Evolutionary conservation across 2,329 filamentous ascomycete genomes (phyloP), one percentile per base, ranked within the genome.

Genomic region (Xylaria sp.): DNA sequence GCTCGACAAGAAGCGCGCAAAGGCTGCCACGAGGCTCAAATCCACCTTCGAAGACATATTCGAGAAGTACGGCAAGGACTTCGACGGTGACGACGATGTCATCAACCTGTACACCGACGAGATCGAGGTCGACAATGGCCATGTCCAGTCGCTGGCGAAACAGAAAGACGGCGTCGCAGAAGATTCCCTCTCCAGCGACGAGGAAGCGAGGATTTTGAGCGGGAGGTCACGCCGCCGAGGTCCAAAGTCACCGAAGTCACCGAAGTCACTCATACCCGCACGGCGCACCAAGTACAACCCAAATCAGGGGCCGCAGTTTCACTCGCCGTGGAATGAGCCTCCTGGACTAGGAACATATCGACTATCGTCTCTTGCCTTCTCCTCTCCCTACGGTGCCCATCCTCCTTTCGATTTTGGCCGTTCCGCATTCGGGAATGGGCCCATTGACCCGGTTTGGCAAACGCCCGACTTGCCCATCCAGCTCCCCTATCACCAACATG

Each of bases 71-170:
- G 88, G 84, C 54, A 88, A 83, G 66, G 90, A 97, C 73, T 97
- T 97, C 71, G 87, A 87, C 1, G 90, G 88, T 4, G 83, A 94
- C 52, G 93, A 90, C 55, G 94, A 98, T 75, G 93, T 97, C 77
- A 93, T 98, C 70, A 92, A 98, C 75, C 81, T 97, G 58, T 81
- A 82, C 51, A 94, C 91, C 0, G 93, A 92, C 55, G 82, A 91
- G 60, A 87, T 98, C 47, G 83, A 96, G n/a, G 88, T 97, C 58
- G 85, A 98, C 75, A 95, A 97, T 80, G 94, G 95, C 0, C 95
- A 98, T 77, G 75, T 97, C 54, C 74, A 84, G 52, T 83, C 66
- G 80, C 85, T 77, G 72, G 61, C 71, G 13, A 74, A 76, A 19
- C 72, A 74, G 1, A 73, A 77, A 21, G 77, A 78, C 3, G 73